Evolutionary conservation across 257 asterid genomes (phyloP).

Genomic region (Avicennia marina): DNA sequence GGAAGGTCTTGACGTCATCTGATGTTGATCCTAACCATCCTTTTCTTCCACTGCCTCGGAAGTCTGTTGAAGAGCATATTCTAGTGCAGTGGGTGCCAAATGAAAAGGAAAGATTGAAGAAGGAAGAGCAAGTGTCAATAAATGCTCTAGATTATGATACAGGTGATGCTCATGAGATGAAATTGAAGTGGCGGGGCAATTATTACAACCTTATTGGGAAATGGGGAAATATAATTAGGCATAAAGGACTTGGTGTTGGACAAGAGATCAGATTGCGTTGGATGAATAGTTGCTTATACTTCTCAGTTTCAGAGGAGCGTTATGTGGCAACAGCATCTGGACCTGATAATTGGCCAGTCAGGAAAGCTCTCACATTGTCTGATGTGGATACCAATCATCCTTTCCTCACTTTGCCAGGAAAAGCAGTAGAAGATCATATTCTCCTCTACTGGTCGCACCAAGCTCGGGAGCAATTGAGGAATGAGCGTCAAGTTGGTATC

Average conservation of each 20-base stretch:
- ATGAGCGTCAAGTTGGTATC: slow-evolving; percentile 40
- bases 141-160: slow-evolving; percentile 46
- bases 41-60: slow-evolving; percentile 48
- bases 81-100: slow-evolving; percentile 44
- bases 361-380: slow-evolving; percentile 49
- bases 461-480: slow-evolving; percentile 49
- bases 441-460: slow-evolving; percentile 46
- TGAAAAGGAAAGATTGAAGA: slow-evolving; percentile 39
- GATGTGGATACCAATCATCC: slow-evolving; percentile 58
- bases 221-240: slow-evolving; percentile 44
- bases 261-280: slow-evolving; percentile 46
- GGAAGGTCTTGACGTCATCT: slow-evolving; percentile 39
- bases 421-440: slow-evolving; percentile 53
- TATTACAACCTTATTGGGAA: too few relatives aligned
- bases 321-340: slow-evolving; percentile 29
- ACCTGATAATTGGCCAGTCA: slow-evolving; percentile 47
- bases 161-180: slow-evolving; percentile 40
- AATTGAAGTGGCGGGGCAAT: too few relatives aligned
- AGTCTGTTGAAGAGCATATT: slow-evolving; percentile 44
- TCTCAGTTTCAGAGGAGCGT: slow-evolving; percentile 38
- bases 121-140: slow-evolving; percentile 43
- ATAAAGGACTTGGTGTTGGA: slow-evolving; percentile 46
- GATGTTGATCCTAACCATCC: slow-evolving; percentile 53
- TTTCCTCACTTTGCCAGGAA: slow-evolving; percentile 50
- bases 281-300: slow-evolving; percentile 40